Conservation (phyloP, 257 asterid genomes). For the Solanum medicagineum region DNA sequence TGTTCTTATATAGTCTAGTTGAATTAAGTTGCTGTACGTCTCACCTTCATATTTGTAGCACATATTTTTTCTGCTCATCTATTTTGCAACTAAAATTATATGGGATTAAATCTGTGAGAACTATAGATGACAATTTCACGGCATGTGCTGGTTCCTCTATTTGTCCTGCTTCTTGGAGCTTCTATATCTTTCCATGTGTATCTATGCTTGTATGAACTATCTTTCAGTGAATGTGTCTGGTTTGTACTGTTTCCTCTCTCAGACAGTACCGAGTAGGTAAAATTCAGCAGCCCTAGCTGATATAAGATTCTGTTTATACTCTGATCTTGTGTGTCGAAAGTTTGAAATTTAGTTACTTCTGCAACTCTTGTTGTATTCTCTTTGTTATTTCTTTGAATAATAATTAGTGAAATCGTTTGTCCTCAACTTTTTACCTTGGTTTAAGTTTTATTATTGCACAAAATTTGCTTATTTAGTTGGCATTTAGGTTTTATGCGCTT, state of each 20-base stretch:
- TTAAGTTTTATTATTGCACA: neutral
- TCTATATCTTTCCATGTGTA: neutral
- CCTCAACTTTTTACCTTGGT: neutral
- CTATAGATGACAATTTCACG: neutral
- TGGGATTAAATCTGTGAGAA: neutral
- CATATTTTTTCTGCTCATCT: neutral
- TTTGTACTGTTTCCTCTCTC: neutral
- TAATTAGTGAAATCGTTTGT: neutral
- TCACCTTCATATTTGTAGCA: neutral
- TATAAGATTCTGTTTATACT: neutral
- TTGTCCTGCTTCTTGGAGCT: neutral
- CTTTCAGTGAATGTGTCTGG: neutral
- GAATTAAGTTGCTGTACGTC: neutral
- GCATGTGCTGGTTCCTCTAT: neutral
- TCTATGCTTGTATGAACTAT: neutral
- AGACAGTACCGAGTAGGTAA: neutral
- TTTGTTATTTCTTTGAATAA: neutral
- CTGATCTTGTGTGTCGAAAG: neutral
- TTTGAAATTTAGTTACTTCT: neutral
- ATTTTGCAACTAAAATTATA: neutral
- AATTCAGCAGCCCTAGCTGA: neutral
- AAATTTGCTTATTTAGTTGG: neutral
- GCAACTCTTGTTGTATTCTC: neutral
- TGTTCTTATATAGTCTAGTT: neutral
- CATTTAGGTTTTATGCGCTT: neutral